These are phyloP conservation scores for Termitomyces heimii DNA, from an alignment of 768 basidiomycete genomes.

Conservation along the genomic window DNA sequence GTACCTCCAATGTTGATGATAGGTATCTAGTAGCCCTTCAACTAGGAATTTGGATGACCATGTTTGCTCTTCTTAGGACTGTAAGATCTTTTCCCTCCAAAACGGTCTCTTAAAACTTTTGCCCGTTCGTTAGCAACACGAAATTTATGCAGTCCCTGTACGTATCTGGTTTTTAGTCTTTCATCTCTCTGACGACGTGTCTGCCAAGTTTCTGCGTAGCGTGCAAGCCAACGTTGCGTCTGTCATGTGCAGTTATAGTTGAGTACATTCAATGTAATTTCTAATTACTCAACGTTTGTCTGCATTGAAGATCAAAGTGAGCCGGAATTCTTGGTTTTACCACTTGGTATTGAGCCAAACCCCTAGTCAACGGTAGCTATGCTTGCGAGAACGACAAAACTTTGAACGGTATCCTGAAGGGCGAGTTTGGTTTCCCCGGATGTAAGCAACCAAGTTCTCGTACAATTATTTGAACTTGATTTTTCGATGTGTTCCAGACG, in stretches of 20 bases:
- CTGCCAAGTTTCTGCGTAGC: constrained; percentile 41
- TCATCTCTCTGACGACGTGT: neutral
- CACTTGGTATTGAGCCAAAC: neutral
- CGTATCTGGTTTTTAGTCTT: constrained; percentile 3
- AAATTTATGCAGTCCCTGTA: constrained; percentile 51
- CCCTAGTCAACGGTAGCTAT: constrained; percentile 46
- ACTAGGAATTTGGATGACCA: neutral
- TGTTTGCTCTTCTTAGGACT: constrained; percentile 19
- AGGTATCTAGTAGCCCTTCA: constrained; percentile 20
- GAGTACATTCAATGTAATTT: neutral
- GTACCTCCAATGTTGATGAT: constrained; percentile 39
- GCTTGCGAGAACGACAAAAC: constrained; percentile 60
- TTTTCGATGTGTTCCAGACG: constrained; percentile 21
- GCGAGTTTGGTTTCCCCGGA: constrained; percentile 62
- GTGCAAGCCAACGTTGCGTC: constrained; percentile 62
- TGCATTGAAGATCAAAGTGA: constrained; percentile 27
- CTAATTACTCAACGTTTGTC: neutral
- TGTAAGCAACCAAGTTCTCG: constrained; percentile 29
- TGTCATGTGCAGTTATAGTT: constrained; percentile 64
- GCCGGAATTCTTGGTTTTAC: neutral
- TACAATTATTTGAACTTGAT: neutral
- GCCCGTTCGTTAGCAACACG: constrained; percentile 34
- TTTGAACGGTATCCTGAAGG: constrained; percentile 57
- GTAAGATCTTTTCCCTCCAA: constrained; percentile 16
- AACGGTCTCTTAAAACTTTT: neutral